Base-by-base conservation (phyloP, 495 filamentous ascomycete species). In the Pseudoneurospora amorphoporcata region DNA sequence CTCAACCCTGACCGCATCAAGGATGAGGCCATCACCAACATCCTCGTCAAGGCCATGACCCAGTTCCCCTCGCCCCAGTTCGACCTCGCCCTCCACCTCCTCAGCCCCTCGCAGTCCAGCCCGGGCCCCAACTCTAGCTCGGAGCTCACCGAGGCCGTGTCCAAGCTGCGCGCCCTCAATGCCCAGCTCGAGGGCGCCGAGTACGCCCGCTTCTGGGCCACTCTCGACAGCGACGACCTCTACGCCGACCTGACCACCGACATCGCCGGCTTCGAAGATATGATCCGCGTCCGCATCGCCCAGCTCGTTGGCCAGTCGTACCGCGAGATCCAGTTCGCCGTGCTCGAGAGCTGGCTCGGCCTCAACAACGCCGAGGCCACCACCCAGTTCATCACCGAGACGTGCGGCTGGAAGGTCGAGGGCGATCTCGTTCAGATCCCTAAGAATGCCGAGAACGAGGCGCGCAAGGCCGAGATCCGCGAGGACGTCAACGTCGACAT, bases 1-100 rank as follows among this genome's bases (percentile, higher is more conserved):
- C 97, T 99, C 88, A 99, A 99, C 88, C 95, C 95, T 29, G 94
- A 98, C 88, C 94, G 97, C 76, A 90, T 94, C 83, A 94, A 94
- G 82, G 91, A 97, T 77, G 96, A 99, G 84, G 93, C 92, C 77
- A 93, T 94, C 80, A 98, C 96, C 87, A 98, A 98, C 87, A 91
- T 98, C 88, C 93, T 99, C 81, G 92, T 95, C 84, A 98, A 98
- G 88, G 89, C 94, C 72, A 90, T 99, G 78, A 97, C 95, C 75
- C 92, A 97, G 83, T 98, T 99, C 89, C 96, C 96, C 75, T 92
- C 92, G 12, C 92, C 95, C 23, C 94, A 97, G 85, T 98, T 98
- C 90, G 89, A 90, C 76, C 93, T 98, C 76, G 92, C 90, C 78
- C 90, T 98, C 65, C 91, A 96, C 81, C 92, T 99, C 71, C 94